Percentiles rank a stretch among this genome's conserved stretches.
phyloP scores from a whole-genome alignment of 2,329 filamentous ascomycete genomes.

The Aspergillus vadensis region DNA sequence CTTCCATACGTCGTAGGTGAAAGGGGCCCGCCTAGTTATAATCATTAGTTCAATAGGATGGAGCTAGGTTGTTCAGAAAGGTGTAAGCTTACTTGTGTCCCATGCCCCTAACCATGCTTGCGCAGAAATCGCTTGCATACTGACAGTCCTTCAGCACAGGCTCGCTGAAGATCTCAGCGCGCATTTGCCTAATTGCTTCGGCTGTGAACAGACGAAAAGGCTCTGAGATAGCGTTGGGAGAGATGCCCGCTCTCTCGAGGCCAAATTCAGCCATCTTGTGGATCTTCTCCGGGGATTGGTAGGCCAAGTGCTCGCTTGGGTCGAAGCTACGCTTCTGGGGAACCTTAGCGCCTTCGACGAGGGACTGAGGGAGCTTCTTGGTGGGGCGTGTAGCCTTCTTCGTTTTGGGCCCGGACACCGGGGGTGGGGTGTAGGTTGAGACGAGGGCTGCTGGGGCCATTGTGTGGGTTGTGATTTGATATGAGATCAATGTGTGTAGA shows the following conservation, averaged over 20 bases:
- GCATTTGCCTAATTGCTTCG: background rate
- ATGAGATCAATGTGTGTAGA: too few relatives aligned
- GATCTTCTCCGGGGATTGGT: background rate
- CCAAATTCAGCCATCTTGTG: background rate
- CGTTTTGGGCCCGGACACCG: background rate
- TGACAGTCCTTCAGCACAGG: conserved; percentile 58
- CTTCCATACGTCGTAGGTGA: conserved; percentile 62
- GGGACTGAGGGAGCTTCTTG: background rate
- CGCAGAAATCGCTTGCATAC: conserved; percentile 59
- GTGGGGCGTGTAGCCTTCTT: background rate
- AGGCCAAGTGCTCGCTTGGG: background rate
- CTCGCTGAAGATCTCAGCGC: conserved; percentile 56
- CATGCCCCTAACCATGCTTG: conserved; percentile 55
- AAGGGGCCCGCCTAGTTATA: conserved; percentile 57
- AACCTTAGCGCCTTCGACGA: background rate
- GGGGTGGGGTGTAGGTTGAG: background rate
- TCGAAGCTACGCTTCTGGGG: background rate
- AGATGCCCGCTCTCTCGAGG: background rate
- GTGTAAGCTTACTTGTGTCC: conserved; percentile 51
- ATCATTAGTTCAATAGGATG: too few relatives aligned
- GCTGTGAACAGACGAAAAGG: background rate
- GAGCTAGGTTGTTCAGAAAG: too few relatives aligned
- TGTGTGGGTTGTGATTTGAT: too few relatives aligned
- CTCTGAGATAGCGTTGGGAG: background rate
- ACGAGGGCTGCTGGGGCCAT: too few relatives aligned